Percentiles rank a stretch among this genome's conserved stretches.
These are phyloP conservation scores for Boletus sp. DNA, from an alignment of 1,284 basidiomycete species.

Conservation along the genomic window DNA sequence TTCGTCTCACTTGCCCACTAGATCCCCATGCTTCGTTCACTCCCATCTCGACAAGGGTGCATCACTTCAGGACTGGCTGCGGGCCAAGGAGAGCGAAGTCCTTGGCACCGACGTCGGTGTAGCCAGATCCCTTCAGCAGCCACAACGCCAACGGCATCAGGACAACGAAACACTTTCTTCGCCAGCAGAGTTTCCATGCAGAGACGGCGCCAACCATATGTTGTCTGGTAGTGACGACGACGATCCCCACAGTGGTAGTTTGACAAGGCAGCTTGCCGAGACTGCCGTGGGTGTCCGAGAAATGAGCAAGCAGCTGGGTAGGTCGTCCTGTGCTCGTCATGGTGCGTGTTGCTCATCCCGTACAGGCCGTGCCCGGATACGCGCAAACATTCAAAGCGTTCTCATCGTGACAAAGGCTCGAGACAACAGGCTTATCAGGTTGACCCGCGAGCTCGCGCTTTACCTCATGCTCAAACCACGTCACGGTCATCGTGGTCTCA, in stretches of 20 bases:
- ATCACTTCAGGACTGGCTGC: constrained; percentile 68
- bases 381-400: constrained; percentile 87
- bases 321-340: constrained; percentile 31
- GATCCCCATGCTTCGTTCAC: constrained; percentile 84
- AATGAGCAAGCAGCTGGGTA: constrained; percentile 98
- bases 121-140: constrained; percentile 45
- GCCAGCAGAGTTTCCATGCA: constrained; percentile 18
- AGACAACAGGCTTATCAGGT: constrained; percentile 93
- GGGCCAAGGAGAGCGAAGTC: constrained; percentile 42
- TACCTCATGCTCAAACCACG: constrained; percentile 85
- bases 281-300: constrained; percentile 96
- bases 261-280: constrained; percentile 92
- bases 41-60: constrained; percentile 77
- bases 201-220: constrained; percentile 17
- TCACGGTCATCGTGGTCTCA: constrained; percentile 63
- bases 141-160: constrained; percentile 19
- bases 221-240: constrained; percentile 50
- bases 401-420: constrained; percentile 98
- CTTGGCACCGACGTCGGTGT: constrained; percentile 43
- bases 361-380: constrained; percentile 86
- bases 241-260: constrained; percentile 64
- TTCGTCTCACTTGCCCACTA: constrained; percentile 33
- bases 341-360: constrained; percentile 12
- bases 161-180: constrained; percentile 9
- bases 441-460: constrained; percentile 92